A percentile compares a stretch with the other conserved stretches of the same genome.
Conservation (phyloP, 2,329 filamentous ascomycete genomes). For the Dendryphion nanum region DNA sequence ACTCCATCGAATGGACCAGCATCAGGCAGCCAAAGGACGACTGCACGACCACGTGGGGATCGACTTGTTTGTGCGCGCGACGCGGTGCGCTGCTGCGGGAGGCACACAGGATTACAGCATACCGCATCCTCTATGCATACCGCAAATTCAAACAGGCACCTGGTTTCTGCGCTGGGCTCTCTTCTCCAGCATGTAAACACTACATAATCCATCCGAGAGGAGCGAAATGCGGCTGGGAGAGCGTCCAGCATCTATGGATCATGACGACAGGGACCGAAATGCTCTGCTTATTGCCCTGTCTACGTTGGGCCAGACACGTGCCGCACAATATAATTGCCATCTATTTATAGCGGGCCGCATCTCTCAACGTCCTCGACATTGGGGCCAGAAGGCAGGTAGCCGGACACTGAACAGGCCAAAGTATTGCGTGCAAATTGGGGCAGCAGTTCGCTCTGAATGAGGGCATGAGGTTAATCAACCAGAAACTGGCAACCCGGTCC, state of each 20-base stretch:
- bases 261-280: constrained; percentile 13
- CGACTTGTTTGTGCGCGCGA: constrained; percentile 23
- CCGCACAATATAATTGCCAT: constrained; percentile 31
- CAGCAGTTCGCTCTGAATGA: constrained; percentile 3
- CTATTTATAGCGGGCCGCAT: constrained; percentile 28
- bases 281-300: constrained; percentile 25
- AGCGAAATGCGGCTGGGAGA: no score
- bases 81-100: constrained; percentile 17
- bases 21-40: constrained; percentile 5
- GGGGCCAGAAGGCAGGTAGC: constrained; percentile 26
- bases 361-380: constrained; percentile 10
- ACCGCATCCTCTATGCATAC: no score
- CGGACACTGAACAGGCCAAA: no score
- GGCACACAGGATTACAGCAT: no score
- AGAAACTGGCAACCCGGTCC: no score
- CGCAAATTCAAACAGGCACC: no score
- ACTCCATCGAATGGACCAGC: no score
- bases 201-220: no score
- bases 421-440: constrained; percentile 12
- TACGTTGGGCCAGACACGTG: constrained; percentile 30
- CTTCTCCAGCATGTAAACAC: no score
- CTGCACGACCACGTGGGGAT: constrained; percentile 34
- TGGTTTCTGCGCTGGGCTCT: no score
- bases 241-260: no score
- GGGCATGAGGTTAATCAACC: constrained; percentile 20